Base-by-base conservation (phyloP, 345 rosid species). In the Camelina sativa region DNA sequence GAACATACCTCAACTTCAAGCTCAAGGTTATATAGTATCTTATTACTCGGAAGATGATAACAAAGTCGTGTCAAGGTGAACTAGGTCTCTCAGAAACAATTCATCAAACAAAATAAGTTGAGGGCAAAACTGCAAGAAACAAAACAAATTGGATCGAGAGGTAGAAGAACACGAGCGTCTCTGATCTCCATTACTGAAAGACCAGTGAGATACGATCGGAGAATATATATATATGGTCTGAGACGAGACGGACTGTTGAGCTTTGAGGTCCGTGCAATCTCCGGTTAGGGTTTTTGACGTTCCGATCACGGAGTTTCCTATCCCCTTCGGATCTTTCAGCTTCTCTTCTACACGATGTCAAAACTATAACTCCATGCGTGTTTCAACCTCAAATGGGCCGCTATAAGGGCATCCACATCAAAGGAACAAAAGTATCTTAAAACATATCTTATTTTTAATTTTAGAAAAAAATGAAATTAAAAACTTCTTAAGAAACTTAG, bases 161-260 rank as follows among this genome's bases (percentile, higher is more conserved):
- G 30, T 28, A 30, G 44, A 51, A 35, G 28, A n/a, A 71, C 63
- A 11, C 3, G 71, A 4, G 96, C 30, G 16, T 11, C 28, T 28
- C 30, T 28, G 30, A 11, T 20, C 56, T 52, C 15, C 1, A 11
- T 1, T 91, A 86, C 35, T 40, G 76, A 55, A 77, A 86, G 43
- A 77, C 91, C 11, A 86, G 50, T 5, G 87, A 84, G 37, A 84
- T 74, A 25, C 90, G 81, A 20, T 84, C 72, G 3, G 80, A 66
- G 4, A 35, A 88, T 77, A 56, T 4, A 17, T 17, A 17, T 17
- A 28, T 28, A 4, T 28, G 30, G 87, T 88, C 7, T 76, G 65
- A 48, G 87, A 62, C 8, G 88, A 81, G 11, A 90, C 84, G 81
- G 84, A 23, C 16, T 34, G 23, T 23, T 53, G 8, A 3, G n/a